Percentiles rank a stretch among this genome's conserved stretches.
Evolutionary conservation across 108 stramenopile species (phyloP).

Genomic region (Bacterosira constricta): DNA sequence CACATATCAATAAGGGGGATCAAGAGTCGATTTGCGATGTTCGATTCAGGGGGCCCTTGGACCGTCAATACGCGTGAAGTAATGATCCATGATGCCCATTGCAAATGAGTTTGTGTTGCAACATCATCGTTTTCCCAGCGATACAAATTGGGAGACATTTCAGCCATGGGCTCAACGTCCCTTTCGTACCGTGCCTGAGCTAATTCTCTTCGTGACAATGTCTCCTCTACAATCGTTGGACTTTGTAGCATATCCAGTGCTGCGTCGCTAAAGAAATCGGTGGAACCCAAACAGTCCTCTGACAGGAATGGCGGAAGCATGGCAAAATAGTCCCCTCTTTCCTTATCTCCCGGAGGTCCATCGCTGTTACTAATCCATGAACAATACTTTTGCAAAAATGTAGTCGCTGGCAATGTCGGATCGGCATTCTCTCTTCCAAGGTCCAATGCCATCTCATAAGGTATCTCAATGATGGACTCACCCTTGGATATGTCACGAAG

Average conservation of each 20-base stretch:
- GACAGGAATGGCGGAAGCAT: conserved; percentile 67
- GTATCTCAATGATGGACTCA: conserved; percentile 72
- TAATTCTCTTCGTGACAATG: conserved; percentile 44
- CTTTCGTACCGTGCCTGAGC: conserved; percentile 53
- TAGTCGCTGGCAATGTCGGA: conserved; percentile 67
- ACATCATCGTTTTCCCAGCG: conserved; percentile 48
- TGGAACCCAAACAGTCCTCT: conserved; percentile 65
- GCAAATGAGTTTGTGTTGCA: conserved; percentile 54
- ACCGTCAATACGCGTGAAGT: conserved; percentile 78
- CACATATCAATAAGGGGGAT: conserved; percentile 87
- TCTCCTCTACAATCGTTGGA: conserved; percentile 67
- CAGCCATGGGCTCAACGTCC: conserved; percentile 52
- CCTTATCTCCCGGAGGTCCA: conserved; percentile 11
- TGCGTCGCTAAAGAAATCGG: conserved; percentile 68
- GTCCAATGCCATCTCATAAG: conserved; percentile 74
- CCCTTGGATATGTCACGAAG: conserved; percentile 68
- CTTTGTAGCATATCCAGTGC: conserved; percentile 70
- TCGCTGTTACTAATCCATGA: conserved; percentile 24
- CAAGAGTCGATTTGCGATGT: conserved; percentile 61
- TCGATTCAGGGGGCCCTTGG: conserved; percentile 48
- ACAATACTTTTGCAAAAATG: conserved; percentile 67
- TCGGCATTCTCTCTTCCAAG: conserved; percentile 70
- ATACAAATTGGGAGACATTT: conserved; percentile 58
- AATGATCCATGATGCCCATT: conserved; percentile 76
- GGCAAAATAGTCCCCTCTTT: conserved; percentile 54